Percentiles rank a stretch among this genome's conserved stretches.
Conservation (phyloP, 805 yeast species). For the Myxozyma kluyveri region DNA sequence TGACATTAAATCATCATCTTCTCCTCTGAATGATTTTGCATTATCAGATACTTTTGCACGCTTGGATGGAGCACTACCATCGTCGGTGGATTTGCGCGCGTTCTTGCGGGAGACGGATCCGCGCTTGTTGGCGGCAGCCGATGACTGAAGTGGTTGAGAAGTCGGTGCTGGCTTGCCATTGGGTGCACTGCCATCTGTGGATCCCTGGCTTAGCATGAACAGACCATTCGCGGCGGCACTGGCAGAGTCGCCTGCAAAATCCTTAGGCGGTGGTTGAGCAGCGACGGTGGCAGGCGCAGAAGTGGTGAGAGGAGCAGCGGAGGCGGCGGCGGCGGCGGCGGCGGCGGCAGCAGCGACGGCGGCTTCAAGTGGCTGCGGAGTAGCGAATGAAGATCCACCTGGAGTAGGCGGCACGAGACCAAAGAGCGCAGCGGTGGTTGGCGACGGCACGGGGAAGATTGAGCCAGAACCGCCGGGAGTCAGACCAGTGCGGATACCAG, state of each 20-base stretch:
- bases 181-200: conserved; percentile 25
- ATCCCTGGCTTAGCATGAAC: conserved; percentile 36
- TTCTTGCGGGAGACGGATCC: conserved; percentile 11
- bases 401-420: conserved; percentile 38
- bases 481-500: conserved; percentile 53
- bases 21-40: neutral
- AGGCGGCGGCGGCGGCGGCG: conserved; percentile 5
- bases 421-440: conserved; percentile 39
- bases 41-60: neutral
- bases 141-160: conserved; percentile 2
- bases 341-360: conserved; percentile 2
- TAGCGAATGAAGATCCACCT: conserved; percentile 34
- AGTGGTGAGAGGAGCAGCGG: conserved; percentile 1
- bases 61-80: conserved; percentile 10
- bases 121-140: conserved; percentile 5
- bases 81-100: conserved; percentile 6
- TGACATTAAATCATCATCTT: neutral
- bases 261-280: conserved; percentile 2
- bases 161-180: conserved; percentile 21
- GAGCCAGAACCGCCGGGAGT: conserved; percentile 41
- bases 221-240: conserved; percentile 37
- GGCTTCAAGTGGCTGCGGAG: conserved; percentile 6
- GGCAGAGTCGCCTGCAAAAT: conserved; percentile 21
- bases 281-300: neutral
- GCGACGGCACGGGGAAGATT: conserved; percentile 41